A percentile compares a stretch with the other conserved stretches of the same genome.
These are phyloP conservation scores for Saccharomycopsis lassenensis DNA, from an alignment of 805 yeast genomes.

Conservation along the genomic window DNA sequence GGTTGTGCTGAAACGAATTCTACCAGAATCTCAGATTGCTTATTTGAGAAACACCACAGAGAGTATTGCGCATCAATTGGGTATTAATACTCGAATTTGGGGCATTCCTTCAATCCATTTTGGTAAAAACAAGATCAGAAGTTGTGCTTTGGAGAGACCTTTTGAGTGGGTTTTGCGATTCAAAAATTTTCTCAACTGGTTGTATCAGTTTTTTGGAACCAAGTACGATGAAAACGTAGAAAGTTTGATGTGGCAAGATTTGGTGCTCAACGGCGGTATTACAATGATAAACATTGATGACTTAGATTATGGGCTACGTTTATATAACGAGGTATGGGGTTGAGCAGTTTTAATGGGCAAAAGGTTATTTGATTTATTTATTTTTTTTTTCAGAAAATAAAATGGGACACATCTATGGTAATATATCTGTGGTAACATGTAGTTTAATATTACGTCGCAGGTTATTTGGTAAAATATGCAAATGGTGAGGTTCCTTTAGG, in stretches of 20 bases:
- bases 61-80: neutral
- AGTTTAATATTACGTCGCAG: too few relatives aligned
- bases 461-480: too few relatives aligned
- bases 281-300: slow-evolving; percentile 15
- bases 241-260: slow-evolving; percentile 15
- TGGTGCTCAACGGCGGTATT: slow-evolving; percentile 12
- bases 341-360: too few relatives aligned
- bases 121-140: neutral
- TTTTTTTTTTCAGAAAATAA: too few relatives aligned
- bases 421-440: too few relatives aligned
- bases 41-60: neutral
- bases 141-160: too few relatives aligned
- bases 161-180: too few relatives aligned
- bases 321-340: slow-evolving; percentile 10
- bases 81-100: slow-evolving; percentile 14
- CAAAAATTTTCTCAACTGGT: too few relatives aligned
- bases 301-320: slow-evolving; percentile 11
- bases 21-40: neutral
- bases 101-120: slow-evolving; percentile 9
- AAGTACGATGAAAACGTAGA: neutral
- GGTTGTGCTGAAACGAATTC: neutral
- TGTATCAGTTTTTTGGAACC: too few relatives aligned
- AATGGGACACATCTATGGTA: too few relatives aligned
- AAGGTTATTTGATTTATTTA: too few relatives aligned
- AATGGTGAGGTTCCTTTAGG: too few relatives aligned